Conservation (phyloP, 2,329 filamentous ascomycete genomes). For the Penicillium capsulatum region DNA sequence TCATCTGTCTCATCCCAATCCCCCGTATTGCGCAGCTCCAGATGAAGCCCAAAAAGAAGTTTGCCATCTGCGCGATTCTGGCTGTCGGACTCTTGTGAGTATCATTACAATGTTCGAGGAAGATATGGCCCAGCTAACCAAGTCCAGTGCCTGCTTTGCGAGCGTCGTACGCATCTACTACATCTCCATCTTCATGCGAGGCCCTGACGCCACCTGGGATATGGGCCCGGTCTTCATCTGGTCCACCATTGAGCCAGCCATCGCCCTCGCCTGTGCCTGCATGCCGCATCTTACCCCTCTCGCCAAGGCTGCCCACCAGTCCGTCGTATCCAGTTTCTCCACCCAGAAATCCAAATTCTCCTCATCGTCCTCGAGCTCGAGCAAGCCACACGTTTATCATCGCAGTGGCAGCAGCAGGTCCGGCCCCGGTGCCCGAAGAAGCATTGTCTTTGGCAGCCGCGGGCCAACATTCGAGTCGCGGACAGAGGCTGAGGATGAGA, state of each 20-base stretch:
- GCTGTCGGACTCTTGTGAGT: slow-evolving; percentile 16
- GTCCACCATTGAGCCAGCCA: slow-evolving; percentile 12
- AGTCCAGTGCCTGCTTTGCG: slow-evolving; percentile 4
- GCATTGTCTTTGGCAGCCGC: slow-evolving; percentile 2
- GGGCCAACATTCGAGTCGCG: no score
- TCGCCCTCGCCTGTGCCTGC: slow-evolving; percentile 12
- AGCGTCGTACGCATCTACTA: slow-evolving; percentile 5
- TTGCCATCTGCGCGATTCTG: slow-evolving; percentile 14
- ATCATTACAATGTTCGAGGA: no score
- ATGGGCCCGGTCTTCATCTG: slow-evolving; percentile 13
- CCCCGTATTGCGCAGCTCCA: slow-evolving; percentile 10
- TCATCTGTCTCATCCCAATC: slow-evolving; percentile 2
- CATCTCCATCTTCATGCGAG: not conserved
- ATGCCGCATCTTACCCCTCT: slow-evolving; percentile 17
- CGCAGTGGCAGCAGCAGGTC: not conserved
- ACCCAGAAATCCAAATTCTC: not conserved
- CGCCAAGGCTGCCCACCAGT: slow-evolving; percentile 2
- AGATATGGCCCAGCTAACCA: not conserved
- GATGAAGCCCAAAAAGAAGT: slow-evolving; percentile 10
- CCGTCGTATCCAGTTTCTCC: not conserved
- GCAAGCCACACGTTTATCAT: not conserved
- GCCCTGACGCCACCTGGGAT: slow-evolving; percentile 4
- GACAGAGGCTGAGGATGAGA: slow-evolving; percentile 4
- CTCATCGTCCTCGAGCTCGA: not conserved
- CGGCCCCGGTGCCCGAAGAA: not conserved